These are phyloP conservation scores for Naganishia vishniacii DNA, from an alignment of 768 basidiomycete genomes.

Conservation along the genomic window DNA sequence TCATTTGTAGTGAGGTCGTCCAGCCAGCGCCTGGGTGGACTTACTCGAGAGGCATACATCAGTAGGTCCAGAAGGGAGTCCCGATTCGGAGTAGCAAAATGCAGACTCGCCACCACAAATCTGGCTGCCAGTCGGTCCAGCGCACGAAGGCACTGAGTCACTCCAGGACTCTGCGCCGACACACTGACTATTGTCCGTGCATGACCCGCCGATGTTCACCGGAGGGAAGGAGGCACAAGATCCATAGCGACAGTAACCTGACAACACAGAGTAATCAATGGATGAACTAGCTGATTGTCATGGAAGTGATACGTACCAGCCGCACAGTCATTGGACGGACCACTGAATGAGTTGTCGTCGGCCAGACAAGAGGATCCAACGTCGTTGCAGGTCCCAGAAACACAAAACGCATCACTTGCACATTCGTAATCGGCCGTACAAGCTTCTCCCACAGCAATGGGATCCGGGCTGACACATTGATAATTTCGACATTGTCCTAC, in stretches of 20 bases:
- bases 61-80: neutral
- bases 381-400: neutral
- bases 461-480: neutral
- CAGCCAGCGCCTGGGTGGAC: no score
- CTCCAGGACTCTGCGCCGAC: neutral
- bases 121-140: neutral
- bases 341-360: neutral
- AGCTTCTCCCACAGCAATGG: neutral
- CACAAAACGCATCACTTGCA: neutral
- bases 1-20: no score
- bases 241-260: neutral
- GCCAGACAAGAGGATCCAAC: neutral
- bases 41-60: neutral
- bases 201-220: neutral
- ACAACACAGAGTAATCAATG: no score
- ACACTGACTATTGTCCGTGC: neutral
- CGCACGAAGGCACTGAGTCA: neutral
- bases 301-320: no score
- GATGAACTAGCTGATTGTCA: no score
- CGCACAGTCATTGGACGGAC: neutral
- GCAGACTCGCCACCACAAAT: neutral
- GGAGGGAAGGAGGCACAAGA: neutral
- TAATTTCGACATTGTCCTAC: neutral
- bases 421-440: neutral
- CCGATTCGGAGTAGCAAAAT: neutral